A percentile compares a stretch with the other conserved stretches of the same genome.
Evolutionary conservation across 331 rosid species (phyloP).

Genomic region (Quercus lobata): DNA sequence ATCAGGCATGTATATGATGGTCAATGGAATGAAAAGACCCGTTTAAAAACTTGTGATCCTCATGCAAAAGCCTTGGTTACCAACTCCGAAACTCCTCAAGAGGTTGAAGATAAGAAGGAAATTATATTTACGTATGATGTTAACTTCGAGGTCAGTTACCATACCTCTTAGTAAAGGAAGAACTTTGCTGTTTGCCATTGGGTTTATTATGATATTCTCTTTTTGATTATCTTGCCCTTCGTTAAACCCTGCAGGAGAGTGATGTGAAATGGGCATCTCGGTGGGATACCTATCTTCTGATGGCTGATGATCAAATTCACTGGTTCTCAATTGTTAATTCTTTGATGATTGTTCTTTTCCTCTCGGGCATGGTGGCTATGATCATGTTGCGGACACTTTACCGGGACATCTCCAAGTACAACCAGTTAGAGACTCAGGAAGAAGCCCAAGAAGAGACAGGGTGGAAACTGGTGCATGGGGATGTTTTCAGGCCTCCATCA

Average conservation of each 20-base stretch:
- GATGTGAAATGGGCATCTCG: conserved; percentile 96
- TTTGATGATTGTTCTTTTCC: conserved; percentile 89
- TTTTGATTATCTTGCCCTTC: conserved; percentile 7
- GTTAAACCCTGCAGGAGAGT: conserved; percentile 57
- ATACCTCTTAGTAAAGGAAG: conserved; percentile 4
- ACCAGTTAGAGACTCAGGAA: conserved; percentile 89
- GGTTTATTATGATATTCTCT: conserved; percentile 13
- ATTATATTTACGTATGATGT: conserved; percentile 86
- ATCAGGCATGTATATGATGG: conserved; percentile 83
- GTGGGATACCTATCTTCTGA: conserved; percentile 95
- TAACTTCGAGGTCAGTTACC: conserved; percentile 69
- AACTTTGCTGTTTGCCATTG: background rate
- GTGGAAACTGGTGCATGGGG: conserved; percentile 94
- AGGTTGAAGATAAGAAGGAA: conserved; percentile 86
- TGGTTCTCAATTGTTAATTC: conserved; percentile 94
- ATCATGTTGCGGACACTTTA: conserved; percentile 95
- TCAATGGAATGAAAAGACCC: conserved; percentile 51
- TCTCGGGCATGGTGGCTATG: conserved; percentile 98
- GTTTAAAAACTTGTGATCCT: conserved; percentile 86
- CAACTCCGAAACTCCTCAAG: conserved; percentile 82
- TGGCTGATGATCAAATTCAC: conserved; percentile 97
- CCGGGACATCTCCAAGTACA: conserved; percentile 95
- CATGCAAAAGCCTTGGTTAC: conserved; percentile 64
- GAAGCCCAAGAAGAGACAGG: conserved; percentile 99
- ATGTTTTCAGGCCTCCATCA: conserved; percentile 83